Conservation (phyloP, 108 stramenopile genomes). For the Aureococcus anophagefferens region DNA sequence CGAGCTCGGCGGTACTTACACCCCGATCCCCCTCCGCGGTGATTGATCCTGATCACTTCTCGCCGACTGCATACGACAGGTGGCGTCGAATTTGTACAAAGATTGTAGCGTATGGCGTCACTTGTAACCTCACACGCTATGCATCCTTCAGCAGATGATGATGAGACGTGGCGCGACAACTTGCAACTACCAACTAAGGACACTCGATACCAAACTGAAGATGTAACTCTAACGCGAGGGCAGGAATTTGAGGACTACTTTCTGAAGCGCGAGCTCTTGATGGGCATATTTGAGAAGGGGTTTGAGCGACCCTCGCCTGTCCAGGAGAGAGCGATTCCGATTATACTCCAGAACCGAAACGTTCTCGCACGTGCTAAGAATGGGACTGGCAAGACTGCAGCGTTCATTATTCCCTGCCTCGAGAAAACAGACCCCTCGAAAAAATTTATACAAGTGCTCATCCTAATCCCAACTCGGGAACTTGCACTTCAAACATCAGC, state of each 20-base stretch:
- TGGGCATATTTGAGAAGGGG: constrained; percentile 99
- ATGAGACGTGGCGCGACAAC: too few species aligned
- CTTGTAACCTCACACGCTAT: too few species aligned
- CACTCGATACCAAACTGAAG: constrained; percentile 80
- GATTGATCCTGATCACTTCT: too few species aligned
- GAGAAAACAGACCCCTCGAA: constrained; percentile 85
- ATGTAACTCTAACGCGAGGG: constrained; percentile 89
- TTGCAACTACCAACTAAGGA: constrained; percentile 50
- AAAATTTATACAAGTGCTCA: constrained; percentile 78
- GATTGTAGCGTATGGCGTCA: too few species aligned
- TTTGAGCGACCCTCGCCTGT: constrained; percentile 96
- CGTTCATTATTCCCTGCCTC: constrained; percentile 96
- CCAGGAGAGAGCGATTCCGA: constrained; percentile 97
- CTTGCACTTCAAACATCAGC: constrained; percentile 89
- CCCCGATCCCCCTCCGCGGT: too few species aligned
- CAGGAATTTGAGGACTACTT: constrained; percentile 98
- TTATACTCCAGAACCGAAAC: constrained; percentile 86
- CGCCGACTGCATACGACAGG: too few species aligned
- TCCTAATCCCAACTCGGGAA: constrained; percentile 94
- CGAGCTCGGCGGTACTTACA: too few species aligned
- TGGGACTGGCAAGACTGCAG: constrained; percentile 97
- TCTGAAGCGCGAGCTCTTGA: constrained; percentile 84
- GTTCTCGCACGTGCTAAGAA: constrained; percentile 93
- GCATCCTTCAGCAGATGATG: too few species aligned
- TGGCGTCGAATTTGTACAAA: too few species aligned